Conservation (phyloP, 345 rosid species). For the Eucalyptus brandiana region DNA sequence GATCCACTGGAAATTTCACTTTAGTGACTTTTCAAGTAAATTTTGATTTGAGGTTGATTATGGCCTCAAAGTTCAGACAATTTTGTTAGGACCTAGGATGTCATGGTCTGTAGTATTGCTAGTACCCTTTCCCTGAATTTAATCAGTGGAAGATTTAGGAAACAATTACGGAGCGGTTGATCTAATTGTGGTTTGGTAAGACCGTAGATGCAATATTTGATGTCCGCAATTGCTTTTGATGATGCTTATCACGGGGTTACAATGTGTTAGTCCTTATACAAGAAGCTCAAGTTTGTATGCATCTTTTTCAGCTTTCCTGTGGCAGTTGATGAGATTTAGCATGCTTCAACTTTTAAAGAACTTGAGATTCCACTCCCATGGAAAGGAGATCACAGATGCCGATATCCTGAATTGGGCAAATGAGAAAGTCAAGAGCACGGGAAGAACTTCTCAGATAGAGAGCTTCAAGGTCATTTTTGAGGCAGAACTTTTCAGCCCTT, state of each 20-base stretch:
- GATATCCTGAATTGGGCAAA: conserved; percentile 83
- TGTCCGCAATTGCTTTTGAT: background rate
- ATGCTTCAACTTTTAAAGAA: conserved; percentile 88
- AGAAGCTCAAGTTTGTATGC: background rate
- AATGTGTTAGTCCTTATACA: background rate
- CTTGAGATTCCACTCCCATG: conserved; percentile 65
- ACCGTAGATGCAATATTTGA: background rate
- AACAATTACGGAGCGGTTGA: background rate
- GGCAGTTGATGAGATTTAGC: conserved; percentile 88
- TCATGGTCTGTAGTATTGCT: background rate
- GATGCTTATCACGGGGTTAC: background rate
- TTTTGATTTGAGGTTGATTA: background rate
- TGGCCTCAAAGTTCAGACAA: background rate
- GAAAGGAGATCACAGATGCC: conserved; percentile 69
- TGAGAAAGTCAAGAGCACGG: conserved; percentile 44
- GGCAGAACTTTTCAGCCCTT: background rate
- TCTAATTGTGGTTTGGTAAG: background rate
- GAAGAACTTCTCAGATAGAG: conserved; percentile 49
- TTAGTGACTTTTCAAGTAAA: background rate
- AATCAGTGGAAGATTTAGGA: background rate
- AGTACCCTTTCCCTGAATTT: background rate
- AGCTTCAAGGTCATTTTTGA: conserved; percentile 62
- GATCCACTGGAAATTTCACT: background rate
- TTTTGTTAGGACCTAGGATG: background rate
- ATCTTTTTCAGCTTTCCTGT: conserved; percentile 65